Evolutionary conservation across 169 alveolate genomes (phyloP), one percentile per base, ranked within the genome.

Genomic region (Cystoisospora suis): DNA sequence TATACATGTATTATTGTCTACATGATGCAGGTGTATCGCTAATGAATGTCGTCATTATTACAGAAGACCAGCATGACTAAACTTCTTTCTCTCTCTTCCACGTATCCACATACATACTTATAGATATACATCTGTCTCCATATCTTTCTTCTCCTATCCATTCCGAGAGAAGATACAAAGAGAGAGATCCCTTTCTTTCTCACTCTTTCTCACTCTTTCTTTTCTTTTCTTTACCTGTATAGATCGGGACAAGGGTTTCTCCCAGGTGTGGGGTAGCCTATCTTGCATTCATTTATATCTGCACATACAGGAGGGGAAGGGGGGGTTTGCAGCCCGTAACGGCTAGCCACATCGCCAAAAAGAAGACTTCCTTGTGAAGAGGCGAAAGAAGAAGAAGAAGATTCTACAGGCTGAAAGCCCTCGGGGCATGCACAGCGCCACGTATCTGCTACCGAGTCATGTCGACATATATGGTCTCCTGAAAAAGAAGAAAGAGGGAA

Each of bases 361-460:
- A n/a, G n/a, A n/a, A n/a, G n/a, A n/a, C n/a, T n/a, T n/a, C n/a
- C n/a, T n/a, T n/a, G n/a, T n/a, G n/a, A n/a, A n/a, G n/a, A n/a
- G n/a, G n/a, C n/a, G n/a, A n/a, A 17, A 17, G 15, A 32, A 7
- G 9, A 7, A 17, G 79, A 65, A 27, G 59, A 9, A 29, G 46
- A 7, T 75, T 7, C 42, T 9, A 75, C 40, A 23, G 88, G 47
- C 23, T 34, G 38, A 38, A 81, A 81, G 75, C 88, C 88, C 17
- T 81, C 88, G 9, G 88, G 88, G 47, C 88, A 81, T 49, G 77
- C 40, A 75, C 88, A 81, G 3, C 9, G 47, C 88, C 88, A 81
- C 45, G 47, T 56, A 7, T 46, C 72, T 9, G 29, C n/a, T 36
- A n/a, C 40, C n/a, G 72, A 46, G 75, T 81, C 88, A 5, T 38